Conservation (phyloP, 495 filamentous ascomycete species). For the Neurospora tetraspora region DNA sequence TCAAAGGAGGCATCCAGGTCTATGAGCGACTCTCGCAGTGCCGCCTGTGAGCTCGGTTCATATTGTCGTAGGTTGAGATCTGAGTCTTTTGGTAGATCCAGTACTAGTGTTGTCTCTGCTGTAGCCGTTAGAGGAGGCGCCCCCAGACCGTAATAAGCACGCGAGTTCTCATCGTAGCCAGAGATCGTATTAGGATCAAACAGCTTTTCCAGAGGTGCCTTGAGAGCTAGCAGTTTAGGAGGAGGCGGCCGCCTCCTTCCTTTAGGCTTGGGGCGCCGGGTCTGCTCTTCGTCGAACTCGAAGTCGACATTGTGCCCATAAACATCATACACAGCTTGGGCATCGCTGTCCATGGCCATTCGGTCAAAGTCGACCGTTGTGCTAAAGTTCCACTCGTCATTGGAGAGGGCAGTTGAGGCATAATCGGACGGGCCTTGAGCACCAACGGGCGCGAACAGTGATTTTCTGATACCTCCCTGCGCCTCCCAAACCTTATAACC, state of each 20-base stretch:
- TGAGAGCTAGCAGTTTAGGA: constrained; percentile 36
- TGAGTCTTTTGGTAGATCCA: constrained; percentile 18
- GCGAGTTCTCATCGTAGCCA: constrained; percentile 46
- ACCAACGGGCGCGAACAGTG: constrained; percentile 68
- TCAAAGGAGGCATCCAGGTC: constrained; percentile 46
- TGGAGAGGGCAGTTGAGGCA: constrained; percentile 26
- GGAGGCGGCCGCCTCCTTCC: constrained; percentile 37
- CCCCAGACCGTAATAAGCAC: constrained; percentile 36
- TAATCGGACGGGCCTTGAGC: constrained; percentile 48
- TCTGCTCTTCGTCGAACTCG: constrained; percentile 33
- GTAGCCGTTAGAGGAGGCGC: constrained; percentile 20
- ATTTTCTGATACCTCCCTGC: constrained; percentile 70
- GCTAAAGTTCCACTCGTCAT: constrained; percentile 88
- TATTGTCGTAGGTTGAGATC: constrained; percentile 37
- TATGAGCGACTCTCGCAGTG: constrained; percentile 44
- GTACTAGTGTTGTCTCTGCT: not conserved
- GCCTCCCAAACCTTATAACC: constrained; percentile 82
- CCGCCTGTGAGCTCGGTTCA: constrained; percentile 39
- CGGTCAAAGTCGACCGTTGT: constrained; percentile 77
- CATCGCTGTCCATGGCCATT: constrained; percentile 36
- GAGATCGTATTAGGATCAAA: constrained; percentile 49
- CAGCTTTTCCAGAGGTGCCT: constrained; percentile 43
- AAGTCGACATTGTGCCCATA: constrained; percentile 41
- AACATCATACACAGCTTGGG: constrained; percentile 40
- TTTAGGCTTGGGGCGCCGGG: constrained; percentile 30